Evolutionary conservation across 805 yeast genomes (phyloP).

Genomic region (Yamadazyma takamatsuzukensis): DNA sequence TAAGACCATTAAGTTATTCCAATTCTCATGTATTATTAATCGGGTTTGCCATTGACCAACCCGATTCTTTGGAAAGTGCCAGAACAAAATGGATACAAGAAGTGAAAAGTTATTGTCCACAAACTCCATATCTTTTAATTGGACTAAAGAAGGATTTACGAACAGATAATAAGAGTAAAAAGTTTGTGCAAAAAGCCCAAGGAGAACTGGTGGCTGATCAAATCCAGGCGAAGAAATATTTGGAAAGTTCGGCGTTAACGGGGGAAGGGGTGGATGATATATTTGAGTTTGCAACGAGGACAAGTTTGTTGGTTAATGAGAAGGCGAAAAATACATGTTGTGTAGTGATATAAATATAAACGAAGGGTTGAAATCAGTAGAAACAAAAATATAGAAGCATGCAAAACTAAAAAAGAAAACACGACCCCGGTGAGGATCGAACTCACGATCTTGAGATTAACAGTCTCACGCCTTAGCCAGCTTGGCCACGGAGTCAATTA

Average conservation of each 20-base stretch:
- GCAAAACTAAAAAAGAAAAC: slow-evolving; percentile 6
- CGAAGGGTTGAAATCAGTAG: too few species aligned
- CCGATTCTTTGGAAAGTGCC: slow-evolving; percentile 82
- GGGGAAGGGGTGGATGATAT: slow-evolving; percentile 96
- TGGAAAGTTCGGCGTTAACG: slow-evolving; percentile 88
- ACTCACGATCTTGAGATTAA: slow-evolving; percentile 18
- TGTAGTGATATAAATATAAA: slow-evolving; percentile 19
- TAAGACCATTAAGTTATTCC: slow-evolving; percentile 83
- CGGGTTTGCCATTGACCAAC: slow-evolving; percentile 81
- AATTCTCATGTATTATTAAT: slow-evolving; percentile 83
- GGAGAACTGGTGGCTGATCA: slow-evolving; percentile 71
- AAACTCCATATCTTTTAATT: slow-evolving; percentile 70
- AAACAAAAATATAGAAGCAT: too few species aligned
- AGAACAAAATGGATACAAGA: slow-evolving; percentile 84
- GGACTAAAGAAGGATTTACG: slow-evolving; percentile 85
- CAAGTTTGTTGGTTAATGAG: slow-evolving; percentile 53
- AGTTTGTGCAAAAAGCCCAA: slow-evolving; percentile 50
- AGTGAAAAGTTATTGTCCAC: slow-evolving; percentile 75
- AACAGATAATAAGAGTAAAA: slow-evolving; percentile 32
- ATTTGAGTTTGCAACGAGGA: slow-evolving; percentile 86
- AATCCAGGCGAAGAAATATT: slow-evolving; percentile 78
- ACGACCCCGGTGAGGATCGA: slow-evolving; percentile 18
- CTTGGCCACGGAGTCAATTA: slow-evolving; percentile 19
- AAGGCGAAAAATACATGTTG: slow-evolving; percentile 31
- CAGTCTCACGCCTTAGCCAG: slow-evolving; percentile 19